Percentiles rank a stretch among this genome's conserved stretches.
Evolutionary conservation across 805 yeast species (phyloP).

Genomic region (Saccharomycopsis microspora): DNA sequence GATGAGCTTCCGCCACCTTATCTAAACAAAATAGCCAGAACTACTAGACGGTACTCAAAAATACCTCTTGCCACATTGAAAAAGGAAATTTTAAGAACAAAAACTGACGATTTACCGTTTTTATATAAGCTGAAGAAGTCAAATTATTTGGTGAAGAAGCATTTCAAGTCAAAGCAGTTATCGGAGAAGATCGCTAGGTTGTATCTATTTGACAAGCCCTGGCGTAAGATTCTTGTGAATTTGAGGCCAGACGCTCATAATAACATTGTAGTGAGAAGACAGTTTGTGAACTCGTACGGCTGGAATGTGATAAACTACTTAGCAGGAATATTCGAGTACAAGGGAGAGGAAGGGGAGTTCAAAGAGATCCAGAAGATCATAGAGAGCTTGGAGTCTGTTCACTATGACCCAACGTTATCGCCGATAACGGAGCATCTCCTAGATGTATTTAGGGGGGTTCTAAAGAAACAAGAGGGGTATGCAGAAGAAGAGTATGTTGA

Average conservation of each 20-base stretch:
- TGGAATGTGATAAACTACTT: slow-evolving; percentile 49
- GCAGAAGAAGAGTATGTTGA: too few species aligned
- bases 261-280: slow-evolving; percentile 58
- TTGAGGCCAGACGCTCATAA: slow-evolving; percentile 71
- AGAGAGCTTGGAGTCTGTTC: background rate
- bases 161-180: slow-evolving; percentile 26
- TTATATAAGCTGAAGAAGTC: slow-evolving; percentile 10
- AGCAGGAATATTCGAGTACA: slow-evolving; percentile 6
- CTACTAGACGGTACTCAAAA: background rate
- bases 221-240: slow-evolving; percentile 63
- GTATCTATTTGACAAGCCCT: slow-evolving; percentile 59
- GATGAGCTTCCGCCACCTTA: slow-evolving; percentile 52
- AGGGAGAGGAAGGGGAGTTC: background rate
- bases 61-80: background rate
- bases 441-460: too few species aligned
- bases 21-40: slow-evolving; percentile 18
- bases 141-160: slow-evolving; percentile 3
- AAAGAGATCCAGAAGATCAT: background rate
- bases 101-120: slow-evolving; percentile 12
- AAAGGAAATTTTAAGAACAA: background rate
- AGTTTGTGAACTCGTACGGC: slow-evolving; percentile 73
- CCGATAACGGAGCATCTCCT: too few species aligned
- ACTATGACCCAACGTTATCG: background rate
- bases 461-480: too few species aligned
- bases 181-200: slow-evolving; percentile 82